A percentile compares a stretch with the other conserved stretches of the same genome.
phyloP scores from a whole-genome alignment of 2,329 filamentous ascomycete genomes.

The Penicillium sp. region DNA sequence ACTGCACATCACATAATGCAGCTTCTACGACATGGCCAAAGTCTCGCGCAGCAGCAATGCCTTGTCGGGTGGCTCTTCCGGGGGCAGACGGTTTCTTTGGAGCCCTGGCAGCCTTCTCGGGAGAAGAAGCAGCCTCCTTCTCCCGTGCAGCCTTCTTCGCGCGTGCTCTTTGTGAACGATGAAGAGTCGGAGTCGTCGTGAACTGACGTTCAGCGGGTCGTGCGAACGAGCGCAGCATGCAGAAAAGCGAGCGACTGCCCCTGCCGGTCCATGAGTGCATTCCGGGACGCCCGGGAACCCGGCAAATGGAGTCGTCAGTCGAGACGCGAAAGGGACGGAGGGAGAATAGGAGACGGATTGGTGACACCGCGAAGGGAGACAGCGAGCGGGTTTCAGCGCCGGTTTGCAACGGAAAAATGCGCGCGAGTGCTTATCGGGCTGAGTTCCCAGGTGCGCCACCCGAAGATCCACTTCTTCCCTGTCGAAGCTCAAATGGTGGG shows the following conservation, averaged over 20 bases:
- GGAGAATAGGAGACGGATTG: neutral
- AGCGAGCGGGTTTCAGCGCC: constrained; percentile 7
- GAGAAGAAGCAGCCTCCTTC: neutral
- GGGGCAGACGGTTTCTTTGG: neutral
- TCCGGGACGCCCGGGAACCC: constrained; percentile 18
- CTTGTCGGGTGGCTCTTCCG: constrained; percentile 10
- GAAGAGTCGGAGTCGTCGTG: constrained; percentile 29
- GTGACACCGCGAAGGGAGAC: no score
- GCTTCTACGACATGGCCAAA: constrained; percentile 30
- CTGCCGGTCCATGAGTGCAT: constrained; percentile 43
- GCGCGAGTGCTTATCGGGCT: constrained; percentile 20
- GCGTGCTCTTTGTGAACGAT: constrained; percentile 22
- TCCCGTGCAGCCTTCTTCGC: constrained; percentile 9
- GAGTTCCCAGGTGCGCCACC: constrained; percentile 22
- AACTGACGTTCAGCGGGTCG: constrained; percentile 32
- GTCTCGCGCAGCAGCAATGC: constrained; percentile 21
- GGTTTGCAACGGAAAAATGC: constrained; percentile 7
- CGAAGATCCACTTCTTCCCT: constrained; percentile 22
- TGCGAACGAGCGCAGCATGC: constrained; percentile 36
- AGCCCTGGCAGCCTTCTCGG: neutral
- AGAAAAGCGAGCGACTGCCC: constrained; percentile 43
- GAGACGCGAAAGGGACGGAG: neutral
- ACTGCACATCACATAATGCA: constrained; percentile 27
- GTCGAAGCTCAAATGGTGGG: constrained; percentile 28
- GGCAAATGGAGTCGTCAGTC: neutral